phyloP scores from a whole-genome alignment of 768 basidiomycete genomes.

The Boletus bicolor region DNA sequence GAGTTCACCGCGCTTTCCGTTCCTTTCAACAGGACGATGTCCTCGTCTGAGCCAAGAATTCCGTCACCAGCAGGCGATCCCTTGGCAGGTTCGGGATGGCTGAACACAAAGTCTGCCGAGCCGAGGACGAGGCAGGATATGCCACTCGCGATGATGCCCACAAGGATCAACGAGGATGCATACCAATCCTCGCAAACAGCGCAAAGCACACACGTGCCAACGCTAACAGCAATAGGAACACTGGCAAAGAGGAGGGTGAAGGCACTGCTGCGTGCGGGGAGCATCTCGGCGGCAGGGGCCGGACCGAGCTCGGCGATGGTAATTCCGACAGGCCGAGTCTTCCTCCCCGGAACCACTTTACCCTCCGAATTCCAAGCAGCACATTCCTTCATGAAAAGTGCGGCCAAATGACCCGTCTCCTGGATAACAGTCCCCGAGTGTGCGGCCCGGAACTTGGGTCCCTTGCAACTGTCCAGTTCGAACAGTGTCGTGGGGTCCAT shows the following conservation, averaged over 20 bases:
- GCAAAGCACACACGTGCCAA: constrained; percentile 19
- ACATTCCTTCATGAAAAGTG: constrained; percentile 41
- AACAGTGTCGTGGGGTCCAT: constrained; percentile 22
- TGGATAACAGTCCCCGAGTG: constrained; percentile 52
- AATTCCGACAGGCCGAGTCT: constrained; percentile 3
- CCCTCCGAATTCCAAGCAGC: constrained; percentile 6
- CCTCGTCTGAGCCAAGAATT: constrained; percentile 17
- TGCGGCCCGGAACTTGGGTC: constrained; percentile 74
- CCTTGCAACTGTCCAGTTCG: constrained; percentile 11
- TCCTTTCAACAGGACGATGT: constrained; percentile 28
- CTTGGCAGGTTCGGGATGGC: constrained; percentile 23
- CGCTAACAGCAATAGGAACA: constrained; percentile 22
- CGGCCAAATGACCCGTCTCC: constrained; percentile 50
- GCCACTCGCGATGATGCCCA: constrained; percentile 32
- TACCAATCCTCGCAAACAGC: constrained; percentile 25
- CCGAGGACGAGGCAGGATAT: constrained; percentile 24
- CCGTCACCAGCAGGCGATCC: constrained; percentile 30
- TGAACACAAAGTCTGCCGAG: constrained; percentile 22
- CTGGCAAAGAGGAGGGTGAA: constrained; percentile 9
- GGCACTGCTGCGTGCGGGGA: neutral
- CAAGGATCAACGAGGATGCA: constrained; percentile 26
- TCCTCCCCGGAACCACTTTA: constrained; percentile 8
- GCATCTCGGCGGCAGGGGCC: constrained; percentile 7
- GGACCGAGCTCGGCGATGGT: constrained; percentile 10
- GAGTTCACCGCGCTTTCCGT: constrained; percentile 27